phyloP scores from a whole-genome alignment of 257 asterid species.

The Plantago elongata region DNA sequence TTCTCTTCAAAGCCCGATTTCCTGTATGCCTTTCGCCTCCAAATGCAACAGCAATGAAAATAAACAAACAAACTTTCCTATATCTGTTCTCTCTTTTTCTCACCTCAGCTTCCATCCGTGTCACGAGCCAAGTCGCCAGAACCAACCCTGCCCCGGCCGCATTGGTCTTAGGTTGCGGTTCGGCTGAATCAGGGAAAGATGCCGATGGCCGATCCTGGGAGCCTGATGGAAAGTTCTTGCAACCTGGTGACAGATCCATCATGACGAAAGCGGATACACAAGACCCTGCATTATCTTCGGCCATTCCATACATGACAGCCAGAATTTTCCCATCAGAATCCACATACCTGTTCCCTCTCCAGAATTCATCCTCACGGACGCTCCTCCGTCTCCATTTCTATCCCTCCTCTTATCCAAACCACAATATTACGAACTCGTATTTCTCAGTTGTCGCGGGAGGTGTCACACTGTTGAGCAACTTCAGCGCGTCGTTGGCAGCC shows the following conservation, averaged over 20 bases:
- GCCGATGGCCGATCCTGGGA: conserved; percentile 66
- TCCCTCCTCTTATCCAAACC: conserved; percentile 62
- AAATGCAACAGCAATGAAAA: conserved; percentile 29
- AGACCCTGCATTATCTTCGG: conserved; percentile 63
- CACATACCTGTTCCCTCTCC: conserved; percentile 47
- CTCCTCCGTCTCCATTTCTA: conserved; percentile 74
- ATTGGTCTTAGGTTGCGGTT: conserved; percentile 52
- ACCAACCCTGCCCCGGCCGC: conserved; percentile 10
- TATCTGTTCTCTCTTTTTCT: conserved; percentile 19
- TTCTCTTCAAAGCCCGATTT: not conserved
- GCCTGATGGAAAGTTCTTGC: conserved; percentile 45
- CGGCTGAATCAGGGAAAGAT: conserved; percentile 38
- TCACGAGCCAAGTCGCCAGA: conserved; percentile 2
- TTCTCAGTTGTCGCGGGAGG: conserved; percentile 51
- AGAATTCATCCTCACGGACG: conserved; percentile 37
- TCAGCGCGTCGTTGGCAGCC: conserved; percentile 64
- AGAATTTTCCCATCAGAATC: conserved; percentile 62
- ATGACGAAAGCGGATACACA: conserved; percentile 40
- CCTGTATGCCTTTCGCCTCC: conserved; percentile 57
- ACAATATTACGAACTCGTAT: conserved; percentile 58
- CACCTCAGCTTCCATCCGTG: conserved; percentile 18
- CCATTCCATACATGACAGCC: conserved; percentile 65
- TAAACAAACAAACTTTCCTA: conserved; percentile 3
- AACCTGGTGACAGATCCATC: conserved; percentile 31
- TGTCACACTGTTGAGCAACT: conserved; percentile 51